Base-by-base conservation (phyloP, 805 yeast genomes). In the Sporopachydermia lactativora region DNA sequence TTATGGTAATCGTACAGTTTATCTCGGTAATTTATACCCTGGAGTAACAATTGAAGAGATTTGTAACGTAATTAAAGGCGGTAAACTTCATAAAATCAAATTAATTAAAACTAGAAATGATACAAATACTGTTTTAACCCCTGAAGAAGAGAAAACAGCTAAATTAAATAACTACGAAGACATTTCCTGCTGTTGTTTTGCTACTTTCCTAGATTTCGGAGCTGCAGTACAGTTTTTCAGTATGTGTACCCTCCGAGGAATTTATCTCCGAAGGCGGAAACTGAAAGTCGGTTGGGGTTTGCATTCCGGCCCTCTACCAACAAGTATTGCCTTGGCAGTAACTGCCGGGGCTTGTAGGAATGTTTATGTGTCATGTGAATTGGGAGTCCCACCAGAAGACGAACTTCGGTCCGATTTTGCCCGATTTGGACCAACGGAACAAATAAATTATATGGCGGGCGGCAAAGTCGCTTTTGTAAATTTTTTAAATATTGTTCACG, bases 271-370 rank as follows among this genome's bases (percentile, higher is more conserved):
- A 54, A 77, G 79, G 2, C 69, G 70, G 47, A 73, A 70, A 46
- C 54, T 80, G 6, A 73, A 69, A 44, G 73, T 81, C 31, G 82
- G 82, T 8, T 81, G 66, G 11, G 62, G 77, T 34, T 70, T 72
- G 35, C 75, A 75, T 48, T 64, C 80, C 13, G 86, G 88, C 1
- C 76, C 81, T 0, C 51, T 81, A 19, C 66, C 67, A 28, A 65
- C 72, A 36, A 65, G 68, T 2, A 65, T 81, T 36, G 61, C 75
- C 1, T 56, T 71, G 37, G 84, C 84, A 2, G 82, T 79, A 2
- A 71, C 81, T 2, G 70, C 71, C 2, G 86, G 88, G 19, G 89
- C 88, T 2, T 73, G 82, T 19, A 70, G 94, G 62, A 81, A 81
- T 53, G 73, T 81, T 13, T 81, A 81, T 55, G 73, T 44, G 86